A percentile compares a stretch with the other conserved stretches of the same genome.
Conservation (phyloP, 805 yeast genomes). For the Danielia oregonensis region DNA sequence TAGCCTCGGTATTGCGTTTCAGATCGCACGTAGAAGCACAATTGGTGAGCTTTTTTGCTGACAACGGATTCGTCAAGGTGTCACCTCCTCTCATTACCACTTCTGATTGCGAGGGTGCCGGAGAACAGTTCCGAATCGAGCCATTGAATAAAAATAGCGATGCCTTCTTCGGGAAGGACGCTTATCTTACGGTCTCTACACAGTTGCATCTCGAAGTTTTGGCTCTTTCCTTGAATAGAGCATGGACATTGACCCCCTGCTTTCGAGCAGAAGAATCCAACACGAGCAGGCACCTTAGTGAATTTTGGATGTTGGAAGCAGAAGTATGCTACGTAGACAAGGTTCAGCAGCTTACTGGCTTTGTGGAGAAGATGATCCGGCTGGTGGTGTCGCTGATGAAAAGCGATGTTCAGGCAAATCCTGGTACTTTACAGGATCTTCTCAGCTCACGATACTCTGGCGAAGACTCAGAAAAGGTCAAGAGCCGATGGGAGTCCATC, state of each 20-base stretch:
- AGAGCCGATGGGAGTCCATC: constrained; percentile 60
- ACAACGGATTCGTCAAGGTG: constrained; percentile 60
- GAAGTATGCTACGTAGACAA: constrained; percentile 68
- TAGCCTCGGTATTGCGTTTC: constrained; percentile 65
- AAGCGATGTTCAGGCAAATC: constrained; percentile 1
- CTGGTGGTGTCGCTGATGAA: constrained; percentile 26
- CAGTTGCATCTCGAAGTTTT: constrained; percentile 87
- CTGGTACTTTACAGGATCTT: constrained; percentile 25
- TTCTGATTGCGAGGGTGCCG: constrained; percentile 97
- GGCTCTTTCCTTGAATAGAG: constrained; percentile 70
- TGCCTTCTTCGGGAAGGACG: constrained; percentile 59
- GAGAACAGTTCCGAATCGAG: constrained; percentile 72
- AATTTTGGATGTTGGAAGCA: constrained; percentile 97
- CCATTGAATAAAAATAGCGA: constrained; percentile 22
- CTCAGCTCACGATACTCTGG: constrained; percentile 34
- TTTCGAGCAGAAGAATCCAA: constrained; percentile 89
- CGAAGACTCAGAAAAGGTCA: constrained; percentile 33
- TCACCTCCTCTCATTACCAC: constrained; percentile 84
- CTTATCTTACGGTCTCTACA: constrained; percentile 84
- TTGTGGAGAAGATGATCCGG: constrained; percentile 71
- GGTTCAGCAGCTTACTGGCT: constrained; percentile 56
- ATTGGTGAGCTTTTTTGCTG: constrained; percentile 52
- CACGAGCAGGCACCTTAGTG: constrained; percentile 87
- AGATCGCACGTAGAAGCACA: constrained; percentile 63
- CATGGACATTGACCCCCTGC: constrained; percentile 87